A percentile compares a stretch with the other conserved stretches of the same genome.
phyloP scores from a whole-genome alignment of 768 basidiomycete genomes.

The Amanita muscaria region DNA sequence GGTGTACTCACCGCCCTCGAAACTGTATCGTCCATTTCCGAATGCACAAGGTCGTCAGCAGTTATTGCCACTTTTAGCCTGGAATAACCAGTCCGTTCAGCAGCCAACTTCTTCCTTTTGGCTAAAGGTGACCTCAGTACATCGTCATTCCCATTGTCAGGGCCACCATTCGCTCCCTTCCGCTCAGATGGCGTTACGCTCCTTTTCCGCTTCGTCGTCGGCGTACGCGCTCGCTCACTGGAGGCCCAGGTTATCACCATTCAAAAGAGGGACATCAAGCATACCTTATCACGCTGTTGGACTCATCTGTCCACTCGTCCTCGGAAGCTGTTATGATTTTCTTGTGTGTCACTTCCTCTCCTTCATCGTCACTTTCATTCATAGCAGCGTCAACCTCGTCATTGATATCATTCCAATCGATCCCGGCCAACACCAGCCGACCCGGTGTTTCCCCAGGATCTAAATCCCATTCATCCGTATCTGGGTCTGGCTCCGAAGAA shows the following conservation, averaged over 20 bases:
- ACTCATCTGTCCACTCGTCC: slow-evolving; percentile 47
- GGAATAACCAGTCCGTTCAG: slow-evolving; percentile 57
- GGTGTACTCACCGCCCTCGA: slow-evolving; percentile 9
- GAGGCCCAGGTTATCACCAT: neutral
- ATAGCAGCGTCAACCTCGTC: slow-evolving; percentile 84
- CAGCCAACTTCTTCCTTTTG: slow-evolving; percentile 71
- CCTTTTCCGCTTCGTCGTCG: slow-evolving; percentile 54
- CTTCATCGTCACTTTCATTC: slow-evolving; percentile 69
- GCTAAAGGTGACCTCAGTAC: slow-evolving; percentile 58
- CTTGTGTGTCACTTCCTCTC: slow-evolving; percentile 32
- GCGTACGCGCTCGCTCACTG: slow-evolving; percentile 32
- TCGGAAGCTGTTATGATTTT: slow-evolving; percentile 40
- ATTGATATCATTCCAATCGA: slow-evolving; percentile 79
- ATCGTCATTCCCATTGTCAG: slow-evolving; percentile 26
- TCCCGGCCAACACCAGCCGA: slow-evolving; percentile 45
- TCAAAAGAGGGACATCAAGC: slow-evolving; percentile 15
- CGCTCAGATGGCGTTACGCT: slow-evolving; percentile 65
- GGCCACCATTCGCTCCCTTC: slow-evolving; percentile 22
- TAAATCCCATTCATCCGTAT: slow-evolving; percentile 51
- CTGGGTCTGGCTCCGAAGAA: slow-evolving; percentile 61
- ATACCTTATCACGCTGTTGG: slow-evolving; percentile 20
- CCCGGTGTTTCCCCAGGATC: slow-evolving; percentile 5
- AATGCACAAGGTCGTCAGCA: slow-evolving; percentile 39
- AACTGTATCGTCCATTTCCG: slow-evolving; percentile 10
- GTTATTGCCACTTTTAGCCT: slow-evolving; percentile 59